Evolutionary conservation across 1,139 yeast genomes (phyloP), one percentile per base, ranked within the genome.

Genomic region (Candida gigantensis): DNA sequence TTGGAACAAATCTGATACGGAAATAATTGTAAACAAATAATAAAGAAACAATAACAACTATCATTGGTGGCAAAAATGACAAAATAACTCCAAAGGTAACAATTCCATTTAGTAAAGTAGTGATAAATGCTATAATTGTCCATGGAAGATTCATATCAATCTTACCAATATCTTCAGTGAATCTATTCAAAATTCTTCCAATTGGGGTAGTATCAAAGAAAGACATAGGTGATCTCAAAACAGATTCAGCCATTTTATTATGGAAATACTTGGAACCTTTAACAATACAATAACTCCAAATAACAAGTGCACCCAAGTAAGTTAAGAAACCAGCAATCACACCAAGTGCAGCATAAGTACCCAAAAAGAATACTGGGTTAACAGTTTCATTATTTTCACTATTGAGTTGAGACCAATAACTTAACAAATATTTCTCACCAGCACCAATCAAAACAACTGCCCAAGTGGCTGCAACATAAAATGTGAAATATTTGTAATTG

Each of bases 131-230:
- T 23, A 60, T 53, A 21, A 61, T 47, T 11, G 52, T 44, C 70
- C 70, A 65, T 32, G 65, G 55, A 11, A 65, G 47, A 25, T 57
- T 57, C 36, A 50, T 52, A 44, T 67, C 74, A 35, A 68, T 53
- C 8, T 53, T 53, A 19, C 55, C 54, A 23, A 67, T 61, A 43
- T 68, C 71, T 32, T 66, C 67, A 5, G 72, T 54, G 42, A 65
- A 67, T 43, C 73, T 56, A 42, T 66, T 66, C 52, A 65, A 57
- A 30, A 67, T 62, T 43, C 72, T 47, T 1, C 71, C 73, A 19
- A 61, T 52, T n/a, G 74, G 74, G 0, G 72, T 67, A 10, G 73
- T 67, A 41, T 68, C 74, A 42, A 67, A 68, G 43, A 66, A 67
- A 2, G 68, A 59, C 74, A 68, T 68, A 26, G 74, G 74, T 2